Evolutionary conservation across 495 filamentous ascomycete species (phyloP), one percentile per base, ranked within the genome.

Genomic region (Zalerion maritima): DNA sequence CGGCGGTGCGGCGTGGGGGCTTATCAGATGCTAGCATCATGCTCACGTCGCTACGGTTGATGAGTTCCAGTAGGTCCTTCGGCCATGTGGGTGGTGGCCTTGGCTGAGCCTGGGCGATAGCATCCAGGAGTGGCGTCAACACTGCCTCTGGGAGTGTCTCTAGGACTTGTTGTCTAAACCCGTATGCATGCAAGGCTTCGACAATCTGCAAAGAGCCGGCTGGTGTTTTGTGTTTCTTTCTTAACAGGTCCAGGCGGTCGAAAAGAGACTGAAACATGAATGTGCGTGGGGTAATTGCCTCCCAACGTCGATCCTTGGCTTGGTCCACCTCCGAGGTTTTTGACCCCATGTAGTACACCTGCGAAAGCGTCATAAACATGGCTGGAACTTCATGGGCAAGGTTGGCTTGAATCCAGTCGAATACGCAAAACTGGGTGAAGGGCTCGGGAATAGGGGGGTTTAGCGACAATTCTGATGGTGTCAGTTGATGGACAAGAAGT

Each of bases 71-170:
- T 5, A 91, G 61, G 2, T 59, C 55, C 14, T 66, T 60, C 15
- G 67, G 60, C 84, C 85, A 94, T 2, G 66, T 71, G 0, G 75
- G 69, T 12, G 81, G 81, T 5, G 89, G 89, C 33, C 74, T 67
- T 6, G 70, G 69, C 49, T 93, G 84, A 40, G 81, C 93, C 32
- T 69, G 64, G 14, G 74, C 67, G 18, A 97, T 82, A n/a, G 74
- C 69, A 49, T 93, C 83, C 47, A 78, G 77, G 13, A 96, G 60
- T 0, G 81, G 78, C 1, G 75, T 71, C 24, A 75, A 65, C 9
- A 94, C 58, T 19, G 78, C 74, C 53, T 91, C 81, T 3, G 91
- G 91, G 6, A 96, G 55, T 4, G 78, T 83, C 35, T 92, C 86
- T 14, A 87, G 53, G 26, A 79, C 52, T 12, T 55, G 44, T 6